Evolutionary conservation across 2,329 filamentous ascomycete genomes (phyloP).

Genomic region (Fusarium sp.): DNA sequence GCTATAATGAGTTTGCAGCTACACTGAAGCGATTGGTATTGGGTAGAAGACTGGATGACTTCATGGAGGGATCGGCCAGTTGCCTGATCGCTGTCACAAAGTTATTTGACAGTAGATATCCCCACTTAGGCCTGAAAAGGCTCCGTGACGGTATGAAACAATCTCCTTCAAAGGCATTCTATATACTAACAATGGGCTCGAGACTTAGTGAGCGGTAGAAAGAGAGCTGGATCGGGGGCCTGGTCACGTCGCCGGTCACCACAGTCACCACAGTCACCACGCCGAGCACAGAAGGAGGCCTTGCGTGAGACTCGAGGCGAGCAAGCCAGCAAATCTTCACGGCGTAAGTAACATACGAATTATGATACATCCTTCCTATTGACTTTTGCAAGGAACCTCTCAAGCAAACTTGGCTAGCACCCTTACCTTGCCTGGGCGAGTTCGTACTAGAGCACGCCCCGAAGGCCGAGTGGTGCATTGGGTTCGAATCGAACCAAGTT

Average conservation of each 20-base stretch:
- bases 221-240: background rate
- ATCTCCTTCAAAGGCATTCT: background rate
- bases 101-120: conserved; percentile 37
- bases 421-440: background rate
- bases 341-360: background rate
- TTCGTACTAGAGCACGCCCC: background rate
- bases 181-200: background rate
- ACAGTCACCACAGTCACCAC: background rate
- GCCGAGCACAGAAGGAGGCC: background rate
- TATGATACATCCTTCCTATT: background rate
- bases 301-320: background rate
- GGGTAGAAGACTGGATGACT: conserved; percentile 26
- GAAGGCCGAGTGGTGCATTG: background rate
- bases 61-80: conserved; percentile 13
- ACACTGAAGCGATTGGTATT: conserved; percentile 23
- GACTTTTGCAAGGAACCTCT: background rate
- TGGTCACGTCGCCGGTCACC: background rate
- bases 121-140: conserved; percentile 10
- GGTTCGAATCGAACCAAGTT: background rate
- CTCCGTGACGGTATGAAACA: conserved; percentile 23
- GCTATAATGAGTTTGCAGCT: conserved; percentile 7
- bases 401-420: conserved; percentile 6
- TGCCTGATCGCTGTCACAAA: conserved; percentile 17
- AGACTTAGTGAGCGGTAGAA: background rate
- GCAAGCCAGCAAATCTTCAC: background rate